A percentile compares a stretch with the other conserved stretches of the same genome.
Evolutionary conservation across 106 monocot species (phyloP).

Genomic region (Amphibolis antarctica): DNA sequence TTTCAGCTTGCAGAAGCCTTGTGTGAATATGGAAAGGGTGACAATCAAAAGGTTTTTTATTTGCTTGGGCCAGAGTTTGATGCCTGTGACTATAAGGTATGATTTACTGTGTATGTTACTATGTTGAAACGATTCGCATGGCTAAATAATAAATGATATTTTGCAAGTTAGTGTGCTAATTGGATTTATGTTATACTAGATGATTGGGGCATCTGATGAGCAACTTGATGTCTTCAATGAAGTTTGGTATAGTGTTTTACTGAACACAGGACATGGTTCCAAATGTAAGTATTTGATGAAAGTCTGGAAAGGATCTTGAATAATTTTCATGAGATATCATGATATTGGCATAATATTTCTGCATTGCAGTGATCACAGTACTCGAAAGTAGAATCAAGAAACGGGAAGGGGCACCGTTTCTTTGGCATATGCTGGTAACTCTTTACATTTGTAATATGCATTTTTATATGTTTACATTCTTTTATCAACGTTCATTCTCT

Average conservation of each 20-base stretch:
- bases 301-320: neutral
- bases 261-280: slow-evolving; percentile 32
- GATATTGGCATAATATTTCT: neutral
- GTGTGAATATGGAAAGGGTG: slow-evolving; percentile 58
- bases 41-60: slow-evolving; percentile 41
- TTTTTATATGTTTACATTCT: neutral
- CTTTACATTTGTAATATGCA: slow-evolving; percentile 1
- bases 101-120: slow-evolving; percentile 1
- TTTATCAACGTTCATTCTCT: neutral
- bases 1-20: slow-evolving; percentile 68
- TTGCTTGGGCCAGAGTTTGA: slow-evolving; percentile 69
- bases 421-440: slow-evolving; percentile 71
- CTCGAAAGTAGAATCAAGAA: slow-evolving; percentile 37
- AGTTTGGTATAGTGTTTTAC: slow-evolving; percentile 50
- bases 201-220: slow-evolving; percentile 86
- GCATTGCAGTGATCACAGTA: slow-evolving; percentile 32
- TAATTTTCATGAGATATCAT: neutral
- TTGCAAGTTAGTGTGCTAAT: slow-evolving; percentile 2
- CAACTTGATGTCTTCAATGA: slow-evolving; percentile 87
- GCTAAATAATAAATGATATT: too few relatives aligned
- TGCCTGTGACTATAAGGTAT: slow-evolving; percentile 61
- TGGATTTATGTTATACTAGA: slow-evolving; percentile 15
- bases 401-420: slow-evolving; percentile 43
- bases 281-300: slow-evolving; percentile 28
- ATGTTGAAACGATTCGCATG: too few relatives aligned